Percentiles rank a stretch among this genome's conserved stretches.
phyloP scores from a whole-genome alignment of 31 red algal genomes.

The Asparagopsis taxiformis region DNA sequence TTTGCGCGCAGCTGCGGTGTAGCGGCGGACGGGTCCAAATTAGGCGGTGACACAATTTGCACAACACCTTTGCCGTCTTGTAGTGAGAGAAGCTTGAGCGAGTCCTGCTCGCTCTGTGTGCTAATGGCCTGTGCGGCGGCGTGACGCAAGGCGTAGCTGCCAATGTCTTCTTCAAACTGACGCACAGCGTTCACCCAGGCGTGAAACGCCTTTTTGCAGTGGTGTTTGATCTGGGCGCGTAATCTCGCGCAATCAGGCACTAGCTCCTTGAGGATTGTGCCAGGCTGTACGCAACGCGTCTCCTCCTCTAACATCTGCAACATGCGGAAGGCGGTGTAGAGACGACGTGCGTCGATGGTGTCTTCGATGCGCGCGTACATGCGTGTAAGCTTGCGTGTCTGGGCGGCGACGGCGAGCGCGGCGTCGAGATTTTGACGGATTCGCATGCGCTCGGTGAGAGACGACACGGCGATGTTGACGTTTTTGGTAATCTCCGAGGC shows the following conservation, averaged over 20 bases:
- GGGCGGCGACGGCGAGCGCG: slow-evolving; percentile 36
- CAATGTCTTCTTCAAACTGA: slow-evolving; percentile 16
- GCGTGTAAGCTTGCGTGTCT: slow-evolving; percentile 31
- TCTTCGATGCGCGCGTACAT: slow-evolving; percentile 61
- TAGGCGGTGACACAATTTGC: no score
- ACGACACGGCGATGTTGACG: slow-evolving; percentile 17
- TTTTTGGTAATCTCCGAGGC: slow-evolving; percentile 18
- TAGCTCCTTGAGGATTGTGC: slow-evolving; percentile 37
- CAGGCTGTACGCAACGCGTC: slow-evolving; percentile 17
- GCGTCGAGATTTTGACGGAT: slow-evolving; percentile 42
- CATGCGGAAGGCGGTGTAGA: slow-evolving; percentile 52
- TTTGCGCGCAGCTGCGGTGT: no score
- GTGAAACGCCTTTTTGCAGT: slow-evolving; percentile 23
- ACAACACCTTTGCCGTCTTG: no score
- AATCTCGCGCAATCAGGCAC: slow-evolving; percentile 32
- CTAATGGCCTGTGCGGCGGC: slow-evolving; percentile 24
- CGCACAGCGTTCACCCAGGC: slow-evolving; percentile 31
- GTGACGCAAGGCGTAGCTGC: slow-evolving; percentile 44
- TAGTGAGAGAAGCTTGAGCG: not conserved
- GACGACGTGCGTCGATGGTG: slow-evolving; percentile 44
- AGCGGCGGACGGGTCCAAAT: no score
- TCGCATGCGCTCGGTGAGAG: slow-evolving; percentile 13
- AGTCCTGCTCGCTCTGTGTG: slow-evolving; percentile 1
- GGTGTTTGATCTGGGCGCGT: slow-evolving; percentile 15
- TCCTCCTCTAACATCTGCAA: slow-evolving; percentile 39